A percentile compares a stretch with the other conserved stretches of the same genome.
phyloP scores from a whole-genome alignment of 345 rosid species.

The Laguncularia racemosa region DNA sequence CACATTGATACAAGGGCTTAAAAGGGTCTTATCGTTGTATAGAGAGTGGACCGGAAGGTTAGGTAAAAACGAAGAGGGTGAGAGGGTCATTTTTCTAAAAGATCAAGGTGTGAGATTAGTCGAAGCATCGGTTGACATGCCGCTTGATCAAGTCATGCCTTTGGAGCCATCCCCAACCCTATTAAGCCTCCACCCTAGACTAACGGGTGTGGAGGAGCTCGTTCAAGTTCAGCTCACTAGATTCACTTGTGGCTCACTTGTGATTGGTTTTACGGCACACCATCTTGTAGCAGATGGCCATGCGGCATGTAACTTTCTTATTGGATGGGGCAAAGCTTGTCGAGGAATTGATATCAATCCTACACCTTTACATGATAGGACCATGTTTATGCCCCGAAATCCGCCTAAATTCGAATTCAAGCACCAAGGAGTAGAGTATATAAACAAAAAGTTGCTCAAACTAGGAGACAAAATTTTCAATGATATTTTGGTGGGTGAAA shows the following conservation, averaged over 20 bases:
- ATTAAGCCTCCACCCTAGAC: slow-evolving; percentile 20
- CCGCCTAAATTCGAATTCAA: slow-evolving; percentile 17
- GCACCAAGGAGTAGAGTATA: slow-evolving; percentile 19
- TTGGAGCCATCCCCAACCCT: slow-evolving; percentile 17
- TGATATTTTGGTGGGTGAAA: slow-evolving; percentile 2
- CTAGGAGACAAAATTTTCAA: background rate
- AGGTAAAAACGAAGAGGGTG: slow-evolving; percentile 15
- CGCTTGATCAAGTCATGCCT: slow-evolving; percentile 15
- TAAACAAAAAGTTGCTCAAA: slow-evolving; percentile 6
- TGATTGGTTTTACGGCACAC: slow-evolving; percentile 25
- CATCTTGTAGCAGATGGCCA: slow-evolving; percentile 28
- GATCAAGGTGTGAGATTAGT: slow-evolving; percentile 23
- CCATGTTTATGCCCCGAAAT: slow-evolving; percentile 16
- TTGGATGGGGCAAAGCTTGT: slow-evolving; percentile 27
- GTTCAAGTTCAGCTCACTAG: slow-evolving; percentile 25
- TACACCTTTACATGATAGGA: slow-evolving; percentile 12
- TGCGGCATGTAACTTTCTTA: slow-evolving; percentile 21
- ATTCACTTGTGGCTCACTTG: slow-evolving; percentile 27
- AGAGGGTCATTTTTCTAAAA: slow-evolving; percentile 16
- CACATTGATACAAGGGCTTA: slow-evolving; percentile 13
- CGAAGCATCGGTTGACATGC: slow-evolving; percentile 13
- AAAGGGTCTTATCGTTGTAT: slow-evolving; percentile 17
- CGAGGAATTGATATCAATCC: slow-evolving; percentile 20
- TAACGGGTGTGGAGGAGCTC: slow-evolving; percentile 24
- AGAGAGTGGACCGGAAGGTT: slow-evolving; percentile 25